These are phyloP conservation scores for Closterium sp. DNA, from an alignment of 139 green algal genomes.

Conservation along the genomic window DNA sequence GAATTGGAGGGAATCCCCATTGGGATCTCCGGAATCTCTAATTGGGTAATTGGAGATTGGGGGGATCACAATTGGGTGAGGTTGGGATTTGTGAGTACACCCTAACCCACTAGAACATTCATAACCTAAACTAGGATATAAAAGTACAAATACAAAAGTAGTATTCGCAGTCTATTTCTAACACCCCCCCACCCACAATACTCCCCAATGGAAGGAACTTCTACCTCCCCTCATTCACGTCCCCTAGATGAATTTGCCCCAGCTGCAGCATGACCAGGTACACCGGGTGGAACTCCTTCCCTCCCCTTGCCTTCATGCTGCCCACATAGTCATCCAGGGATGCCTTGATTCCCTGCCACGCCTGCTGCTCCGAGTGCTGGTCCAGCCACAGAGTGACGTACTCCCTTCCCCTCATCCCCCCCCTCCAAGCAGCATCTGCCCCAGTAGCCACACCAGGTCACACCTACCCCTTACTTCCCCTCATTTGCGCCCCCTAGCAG, in stretches of 20 bases:
- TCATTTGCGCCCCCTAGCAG: slow-evolving; percentile 49
- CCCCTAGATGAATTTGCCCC: slow-evolving; percentile 13
- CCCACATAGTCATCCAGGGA: slow-evolving; percentile 36
- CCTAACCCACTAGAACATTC: too few species aligned
- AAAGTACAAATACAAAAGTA: too few species aligned
- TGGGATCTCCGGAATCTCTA: too few species aligned
- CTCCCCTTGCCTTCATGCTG: slow-evolving; percentile 28
- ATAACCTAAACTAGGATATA: too few species aligned
- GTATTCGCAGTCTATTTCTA: too few species aligned
- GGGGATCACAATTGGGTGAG: too few species aligned
- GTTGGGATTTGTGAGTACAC: too few species aligned
- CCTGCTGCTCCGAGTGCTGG: slow-evolving; percentile 39
- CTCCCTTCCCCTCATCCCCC: slow-evolving; percentile 85
- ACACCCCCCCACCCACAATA: background rate
- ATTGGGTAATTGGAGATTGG: too few species aligned
- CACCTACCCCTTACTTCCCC: too few species aligned
- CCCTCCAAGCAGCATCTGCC: slow-evolving; percentile 63
- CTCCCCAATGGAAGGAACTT: too few species aligned
- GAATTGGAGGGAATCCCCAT: too few species aligned
- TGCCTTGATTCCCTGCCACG: slow-evolving; percentile 42
- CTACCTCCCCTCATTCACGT: too few species aligned
- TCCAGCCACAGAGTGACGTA: slow-evolving; percentile 93
- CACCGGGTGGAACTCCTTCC: slow-evolving; percentile 42
- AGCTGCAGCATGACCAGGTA: slow-evolving; percentile 48
- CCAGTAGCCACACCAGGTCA: slow-evolving; percentile 70